Evolutionary conservation across 768 basidiomycete species (phyloP), one percentile per base, ranked within the genome.

Genomic region (Tricholomella constricta): DNA sequence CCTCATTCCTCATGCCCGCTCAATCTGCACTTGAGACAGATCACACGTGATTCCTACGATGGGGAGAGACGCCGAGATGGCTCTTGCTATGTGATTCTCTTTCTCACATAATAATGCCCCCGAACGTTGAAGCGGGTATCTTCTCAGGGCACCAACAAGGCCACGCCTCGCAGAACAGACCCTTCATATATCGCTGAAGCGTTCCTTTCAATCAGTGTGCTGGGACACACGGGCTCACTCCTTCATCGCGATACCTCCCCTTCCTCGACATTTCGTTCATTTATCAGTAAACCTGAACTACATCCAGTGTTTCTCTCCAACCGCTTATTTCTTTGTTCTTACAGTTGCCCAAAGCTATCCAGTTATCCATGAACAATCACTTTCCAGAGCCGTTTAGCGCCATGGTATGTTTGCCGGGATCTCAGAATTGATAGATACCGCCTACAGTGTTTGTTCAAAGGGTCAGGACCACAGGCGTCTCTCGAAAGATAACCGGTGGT

Each of bases 401-500:
- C 27, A 26, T 26, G 42, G 42, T 29, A 43, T 12, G 25, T 11
- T 31, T 6, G 29, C 40, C 10, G 3, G 31, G 15, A n/a, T 7
- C 11, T 22, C 31, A 7, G n/a, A n/a, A 34, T 19, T 19, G n/a
- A 8, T 6, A 9, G 15, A 32, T 2, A 19, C 4, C 11, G 12
- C 11, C 6, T 45, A 8, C 32, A 40, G 20, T 22, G 7, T 11
- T 4, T 22, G 20, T 40, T 22, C 20, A 11, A 40, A 47, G 23
- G 19, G 11, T 36, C 31, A 35, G 29, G 45, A 17, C 1, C 43
- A 40, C 34, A 45, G 23, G n/a, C 32, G 35, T 22, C 19, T 32
- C 19, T 48, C 52, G 7, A 32, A 37, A 6, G 62, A 63, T 19
- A 59, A 70, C 10, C 76, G 80, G 31, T 85, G 82, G 84, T 83